Evolutionary conservation across 768 basidiomycete genomes (phyloP).

Genomic region (Collybia nuda): DNA sequence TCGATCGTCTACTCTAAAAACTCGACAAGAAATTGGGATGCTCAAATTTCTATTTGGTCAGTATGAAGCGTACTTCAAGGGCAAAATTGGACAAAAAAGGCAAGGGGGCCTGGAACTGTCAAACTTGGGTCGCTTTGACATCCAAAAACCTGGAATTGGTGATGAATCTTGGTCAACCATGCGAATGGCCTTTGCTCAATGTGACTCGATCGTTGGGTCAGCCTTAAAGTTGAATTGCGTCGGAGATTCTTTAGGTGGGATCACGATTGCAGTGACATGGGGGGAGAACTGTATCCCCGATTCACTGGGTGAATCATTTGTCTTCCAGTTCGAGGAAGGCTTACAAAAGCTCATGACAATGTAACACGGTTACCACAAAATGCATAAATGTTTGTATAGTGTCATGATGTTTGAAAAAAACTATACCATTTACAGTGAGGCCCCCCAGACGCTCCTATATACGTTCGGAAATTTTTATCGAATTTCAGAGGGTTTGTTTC

Average conservation of each 20-base stretch:
- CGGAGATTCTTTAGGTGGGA: constrained; percentile 20
- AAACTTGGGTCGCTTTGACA: constrained; percentile 32
- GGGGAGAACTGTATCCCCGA: constrained; percentile 21
- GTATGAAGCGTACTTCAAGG: constrained; percentile 24
- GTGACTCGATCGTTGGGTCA: constrained; percentile 23
- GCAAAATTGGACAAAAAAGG: constrained; percentile 31
- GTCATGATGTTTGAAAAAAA: too few relatives aligned
- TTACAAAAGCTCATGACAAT: constrained; percentile 7
- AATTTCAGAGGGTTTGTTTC: too few relatives aligned
- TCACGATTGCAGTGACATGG: constrained; percentile 25
- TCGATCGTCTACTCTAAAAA: constrained; percentile 14
- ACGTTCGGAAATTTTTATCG: too few relatives aligned
- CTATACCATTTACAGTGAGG: too few relatives aligned
- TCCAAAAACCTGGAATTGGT: neutral
- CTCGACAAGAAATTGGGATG: constrained; percentile 26
- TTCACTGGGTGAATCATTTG: constrained; percentile 21
- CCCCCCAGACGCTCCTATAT: too few relatives aligned
- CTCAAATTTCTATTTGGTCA: constrained; percentile 31
- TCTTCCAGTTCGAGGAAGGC: constrained; percentile 13
- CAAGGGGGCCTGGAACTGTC: constrained; percentile 31
- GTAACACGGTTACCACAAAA: too few relatives aligned
- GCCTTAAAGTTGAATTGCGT: constrained; percentile 28
- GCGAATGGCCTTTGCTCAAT: constrained; percentile 26
- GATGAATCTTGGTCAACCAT: constrained; percentile 17
- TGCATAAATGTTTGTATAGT: too few relatives aligned